Conservation (phyloP, 805 yeast genomes). For the Hanseniaspora meyeri region DNA sequence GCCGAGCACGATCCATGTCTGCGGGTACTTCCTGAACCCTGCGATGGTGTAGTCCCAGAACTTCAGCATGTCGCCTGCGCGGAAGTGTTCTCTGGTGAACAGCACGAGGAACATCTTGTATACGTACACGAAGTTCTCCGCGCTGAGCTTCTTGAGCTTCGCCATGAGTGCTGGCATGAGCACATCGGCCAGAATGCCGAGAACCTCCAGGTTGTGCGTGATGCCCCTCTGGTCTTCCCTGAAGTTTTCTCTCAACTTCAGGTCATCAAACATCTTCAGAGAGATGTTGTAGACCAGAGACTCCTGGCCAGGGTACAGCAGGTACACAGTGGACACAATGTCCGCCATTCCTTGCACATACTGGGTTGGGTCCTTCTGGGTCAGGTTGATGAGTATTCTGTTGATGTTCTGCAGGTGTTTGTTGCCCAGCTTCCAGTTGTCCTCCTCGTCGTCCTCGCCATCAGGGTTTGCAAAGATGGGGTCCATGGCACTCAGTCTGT, state of each 20-base stretch:
- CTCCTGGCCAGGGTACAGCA: constrained; percentile 48
- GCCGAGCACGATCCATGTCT: constrained; percentile 51
- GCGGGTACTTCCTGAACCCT: constrained; percentile 2
- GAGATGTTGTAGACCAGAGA: constrained; percentile 80
- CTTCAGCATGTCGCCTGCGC: constrained; percentile 38
- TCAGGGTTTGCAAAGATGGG: constrained; percentile 20
- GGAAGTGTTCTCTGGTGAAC: constrained; percentile 77
- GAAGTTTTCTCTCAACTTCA: constrained; percentile 72
- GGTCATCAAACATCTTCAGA: constrained; percentile 73
- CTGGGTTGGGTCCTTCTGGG: constrained; percentile 59
- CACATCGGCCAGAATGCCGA: constrained; percentile 76
- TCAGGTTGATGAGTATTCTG: constrained; percentile 77
- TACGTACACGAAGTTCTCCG: constrained; percentile 81
- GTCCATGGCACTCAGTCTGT: constrained; percentile 39
- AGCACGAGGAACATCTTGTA: constrained; percentile 91
- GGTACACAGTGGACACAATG: constrained; percentile 73
- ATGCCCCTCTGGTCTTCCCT: constrained; percentile 86
- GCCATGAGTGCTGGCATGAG: constrained; percentile 76
- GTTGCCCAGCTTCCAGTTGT: constrained; percentile 55
- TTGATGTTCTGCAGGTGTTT: constrained; percentile 61
- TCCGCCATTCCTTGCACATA: constrained; percentile 99
- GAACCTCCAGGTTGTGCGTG: constrained; percentile 70
- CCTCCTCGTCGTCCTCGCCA: constrained; percentile 32
- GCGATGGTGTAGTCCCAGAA: constrained; percentile 9
- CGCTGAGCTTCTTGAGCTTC: constrained; percentile 77